Percentiles rank a stretch among this genome's conserved stretches.
These are phyloP conservation scores for Pseudoscleropodium purum DNA, from an alignment of 225 moss, liverwort and hornwort genomes.

Conservation along the genomic window DNA sequence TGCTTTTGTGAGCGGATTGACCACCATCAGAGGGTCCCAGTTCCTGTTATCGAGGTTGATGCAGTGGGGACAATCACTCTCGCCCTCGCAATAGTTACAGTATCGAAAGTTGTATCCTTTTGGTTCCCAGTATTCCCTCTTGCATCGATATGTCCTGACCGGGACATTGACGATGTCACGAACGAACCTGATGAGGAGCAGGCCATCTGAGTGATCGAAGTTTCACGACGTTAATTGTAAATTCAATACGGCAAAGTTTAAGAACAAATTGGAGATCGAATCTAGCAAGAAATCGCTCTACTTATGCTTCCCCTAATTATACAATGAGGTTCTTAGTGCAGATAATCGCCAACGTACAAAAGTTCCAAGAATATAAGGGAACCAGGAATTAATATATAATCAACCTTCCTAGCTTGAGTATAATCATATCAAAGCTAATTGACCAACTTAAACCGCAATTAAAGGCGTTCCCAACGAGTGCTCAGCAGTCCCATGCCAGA, in stretches of 20 bases:
- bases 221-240: not conserved
- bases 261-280: not conserved
- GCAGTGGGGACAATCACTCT: not conserved
- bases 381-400: not conserved
- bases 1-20: not conserved
- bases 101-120: not conserved
- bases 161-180: not conserved
- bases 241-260: not conserved
- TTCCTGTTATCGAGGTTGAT: not conserved
- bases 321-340: not conserved
- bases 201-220: not conserved
- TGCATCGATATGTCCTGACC: not conserved
- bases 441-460: not conserved
- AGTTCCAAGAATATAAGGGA: not conserved
- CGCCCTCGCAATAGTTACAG: rapidly evolving
- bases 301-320: not conserved
- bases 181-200: not conserved
- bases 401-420: not conserved
- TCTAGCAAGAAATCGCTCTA: not conserved
- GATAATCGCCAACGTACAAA: not conserved
- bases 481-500: not conserved
- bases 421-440: not conserved
- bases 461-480: not conserved
- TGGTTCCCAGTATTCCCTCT: not conserved
- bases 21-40: not conserved